Base-by-base conservation (phyloP, 495 filamentous ascomycete species). In the Penicillium subrubescens region DNA sequence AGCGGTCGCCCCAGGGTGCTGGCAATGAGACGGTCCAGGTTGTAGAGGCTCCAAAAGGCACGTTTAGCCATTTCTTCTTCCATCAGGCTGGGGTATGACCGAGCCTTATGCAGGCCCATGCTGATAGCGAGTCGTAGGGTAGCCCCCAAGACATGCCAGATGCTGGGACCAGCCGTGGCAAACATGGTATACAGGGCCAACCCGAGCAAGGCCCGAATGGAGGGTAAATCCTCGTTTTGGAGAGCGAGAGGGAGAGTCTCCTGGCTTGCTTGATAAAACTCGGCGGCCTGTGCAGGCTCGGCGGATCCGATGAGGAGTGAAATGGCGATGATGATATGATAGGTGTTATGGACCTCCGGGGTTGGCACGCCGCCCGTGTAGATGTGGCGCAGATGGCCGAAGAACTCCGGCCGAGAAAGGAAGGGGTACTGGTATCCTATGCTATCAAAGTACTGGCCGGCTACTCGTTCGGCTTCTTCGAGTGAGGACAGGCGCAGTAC, bases 41-140 rank as follows among this genome's bases (percentile, higher is more conserved):
- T 83, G 59, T 85, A 85, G 1, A 83, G 72, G 65, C 81, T 84
- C 83, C 83, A 85, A 55, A 84, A 85, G 0, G 80, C 75, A 8
- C 83, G 77, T 48, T 83, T 83, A 8, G 80, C 69, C 73, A 83
- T 81, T 57, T 85, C 83, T 23, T 84, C 72, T 39, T 79, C 75
- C 1, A 72, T 65, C 37, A 79, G 52, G 46, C 68, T 81, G 11
- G 67, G 55, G 31, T 72, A 72, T 0, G 79, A 66, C 21, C 81
- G 76, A 23, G 73, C 71, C 46, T 84, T 82, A 57, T 85, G 83
- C 8, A 85, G 51, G 7, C 83, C 82, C 23, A 85, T 69, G 62
- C 83, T 83, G 11, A 79, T 80, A 1, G 82, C 76, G 11, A 85
- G 71, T 8, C 82, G 77, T 65, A 84, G 62, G 7, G 81, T 75